Evolutionary conservation across 1,284 basidiomycete species (phyloP), one percentile per base, ranked within the genome.

Genomic region (Fomitopsis pinicola): DNA sequence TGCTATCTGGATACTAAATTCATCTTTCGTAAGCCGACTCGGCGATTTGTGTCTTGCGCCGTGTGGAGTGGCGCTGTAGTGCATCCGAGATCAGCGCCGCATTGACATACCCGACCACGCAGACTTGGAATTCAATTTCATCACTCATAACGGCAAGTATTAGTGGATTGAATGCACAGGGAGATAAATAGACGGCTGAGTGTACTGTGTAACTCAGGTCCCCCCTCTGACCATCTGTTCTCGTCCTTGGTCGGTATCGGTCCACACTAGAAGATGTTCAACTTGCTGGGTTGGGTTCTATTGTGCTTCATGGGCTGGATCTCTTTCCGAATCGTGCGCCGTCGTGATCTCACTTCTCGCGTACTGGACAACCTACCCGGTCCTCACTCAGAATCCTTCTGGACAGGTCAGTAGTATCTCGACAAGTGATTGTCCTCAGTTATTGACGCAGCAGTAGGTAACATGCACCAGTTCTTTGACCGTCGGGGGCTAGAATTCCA

Each of bases 331-430:
- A 59, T 33, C 64, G 59, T 58, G 64, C 64, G 40, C 55, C 63
- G 28, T 60, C 61, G 19, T 26, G 40, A n/a, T 55, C 62, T 33
- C 61, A 62, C 57, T 64, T 61, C 46, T 52, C 42, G 22, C 22
- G 55, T 56, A 17, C 63, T 68, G 12, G 66, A 68, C 59, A 66
- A 68, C 57, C 62, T 68, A 40, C 67, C 66, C 6, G 67, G 67
- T 6, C 67, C 67, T 17, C 58, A 64, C 8, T 58, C 59, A 6
- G 53, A 59, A 15, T 67, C 67, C 35, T 66, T 66, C 64, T 55
- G 65, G 45, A 64, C 61, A 19, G 67, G 67, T 68, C 5, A 36
- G 64, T 40, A 26, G 30, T n/a, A 17, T 22, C 14, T n/a, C n/a
- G 33, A 53, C 19, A 14, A 15, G 53, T 35, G 8, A 44, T 58